Percentiles rank a stretch among this genome's conserved stretches.
These are phyloP conservation scores for Aspergillus bridgeri DNA, from an alignment of 495 filamentous ascomycete species.

Conservation along the genomic window DNA sequence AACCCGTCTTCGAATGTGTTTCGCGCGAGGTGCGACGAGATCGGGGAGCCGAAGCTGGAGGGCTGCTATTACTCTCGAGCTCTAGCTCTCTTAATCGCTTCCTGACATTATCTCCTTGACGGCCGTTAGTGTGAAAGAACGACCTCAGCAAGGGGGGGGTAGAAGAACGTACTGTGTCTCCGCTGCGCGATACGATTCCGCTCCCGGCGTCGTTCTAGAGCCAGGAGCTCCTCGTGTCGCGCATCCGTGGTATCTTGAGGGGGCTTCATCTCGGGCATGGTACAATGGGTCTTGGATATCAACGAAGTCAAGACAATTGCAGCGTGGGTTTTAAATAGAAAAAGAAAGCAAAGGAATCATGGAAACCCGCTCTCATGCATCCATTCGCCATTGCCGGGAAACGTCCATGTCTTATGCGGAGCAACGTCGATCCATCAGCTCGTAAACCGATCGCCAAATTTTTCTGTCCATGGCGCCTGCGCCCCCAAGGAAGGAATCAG, in stretches of 20 bases:
- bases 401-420: background rate
- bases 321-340: background rate
- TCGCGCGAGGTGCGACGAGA: background rate
- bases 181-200: slow-evolving; percentile 9
- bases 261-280: background rate
- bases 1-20: background rate
- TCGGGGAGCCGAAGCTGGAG: background rate
- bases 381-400: background rate
- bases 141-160: background rate
- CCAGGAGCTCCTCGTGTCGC: slow-evolving; percentile 8
- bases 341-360: background rate
- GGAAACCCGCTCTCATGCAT: background rate
- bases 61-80: background rate
- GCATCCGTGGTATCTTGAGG: background rate
- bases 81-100: background rate
- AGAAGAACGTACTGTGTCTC: slow-evolving; percentile 4
- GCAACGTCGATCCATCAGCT: background rate
- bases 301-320: background rate
- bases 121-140: background rate
- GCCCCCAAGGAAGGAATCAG: background rate
- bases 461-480: background rate
- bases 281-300: background rate
- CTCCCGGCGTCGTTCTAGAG: slow-evolving; percentile 8
- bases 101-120: slow-evolving; percentile 1
- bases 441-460: background rate